Evolutionary conservation across 2,329 filamentous ascomycete species (phyloP).

Genomic region (Neospermospora avenae): DNA sequence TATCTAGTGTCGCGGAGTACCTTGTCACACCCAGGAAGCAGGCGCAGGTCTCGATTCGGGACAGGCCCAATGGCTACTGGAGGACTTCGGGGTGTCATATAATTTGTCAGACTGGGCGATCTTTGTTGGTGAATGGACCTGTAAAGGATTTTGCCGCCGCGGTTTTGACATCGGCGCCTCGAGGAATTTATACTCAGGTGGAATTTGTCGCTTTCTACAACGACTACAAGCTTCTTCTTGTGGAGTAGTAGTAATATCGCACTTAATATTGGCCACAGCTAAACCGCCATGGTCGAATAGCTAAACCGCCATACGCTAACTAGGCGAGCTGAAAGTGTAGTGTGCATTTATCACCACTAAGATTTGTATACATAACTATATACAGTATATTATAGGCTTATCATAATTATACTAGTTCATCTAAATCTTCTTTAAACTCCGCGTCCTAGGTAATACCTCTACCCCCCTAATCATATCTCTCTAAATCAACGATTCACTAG

Average conservation of each 20-base stretch:
- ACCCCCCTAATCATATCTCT: too few species aligned
- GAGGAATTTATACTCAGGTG: conserved; percentile 13
- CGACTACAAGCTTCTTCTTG: conserved; percentile 7
- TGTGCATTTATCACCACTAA: too few species aligned
- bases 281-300: too few species aligned
- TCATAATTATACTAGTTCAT: too few species aligned
- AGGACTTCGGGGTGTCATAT: not conserved
- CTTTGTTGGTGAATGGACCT: not conserved
- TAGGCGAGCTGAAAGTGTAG: too few species aligned
- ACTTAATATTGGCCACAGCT: conserved; percentile 19
- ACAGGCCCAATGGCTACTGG: not conserved
- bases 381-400: too few species aligned
- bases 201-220: conserved; percentile 17
- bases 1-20: conserved; percentile 13
- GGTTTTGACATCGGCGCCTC: conserved; percentile 18
- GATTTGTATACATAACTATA: too few species aligned
- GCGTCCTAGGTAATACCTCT: too few species aligned
- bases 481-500: too few species aligned
- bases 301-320: too few species aligned
- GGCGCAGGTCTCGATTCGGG: not conserved
- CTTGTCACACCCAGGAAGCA: conserved; percentile 1
- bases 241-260: conserved; percentile 9
- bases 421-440: too few species aligned
- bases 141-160: not conserved
- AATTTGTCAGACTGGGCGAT: not conserved